Conservation (phyloP, 2,329 filamentous ascomycete species). For the Talaromyces sp. region DNA sequence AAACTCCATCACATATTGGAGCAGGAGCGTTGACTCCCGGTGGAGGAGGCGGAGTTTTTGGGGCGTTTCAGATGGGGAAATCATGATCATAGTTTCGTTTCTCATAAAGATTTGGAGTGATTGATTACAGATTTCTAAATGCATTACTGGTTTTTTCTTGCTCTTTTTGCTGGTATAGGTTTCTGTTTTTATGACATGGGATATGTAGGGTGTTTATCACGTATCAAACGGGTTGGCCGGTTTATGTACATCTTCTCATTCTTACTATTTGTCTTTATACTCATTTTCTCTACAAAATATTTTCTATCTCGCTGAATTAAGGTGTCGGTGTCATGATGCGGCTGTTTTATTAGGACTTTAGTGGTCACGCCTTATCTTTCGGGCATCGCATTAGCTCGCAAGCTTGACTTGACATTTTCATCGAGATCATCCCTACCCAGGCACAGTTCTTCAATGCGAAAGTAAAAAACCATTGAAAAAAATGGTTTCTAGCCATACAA, state of each 20-base stretch:
- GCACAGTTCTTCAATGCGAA: neutral
- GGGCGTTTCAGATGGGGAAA: constrained; percentile 19
- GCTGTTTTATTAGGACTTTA: neutral
- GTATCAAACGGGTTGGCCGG: neutral
- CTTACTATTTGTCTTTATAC: neutral
- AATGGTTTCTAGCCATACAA: neutral
- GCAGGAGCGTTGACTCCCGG: constrained; percentile 76
- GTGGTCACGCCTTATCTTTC: neutral
- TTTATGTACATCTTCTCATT: neutral
- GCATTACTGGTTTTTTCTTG: neutral
- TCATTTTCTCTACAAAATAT: neutral
- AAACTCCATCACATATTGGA: constrained; percentile 45
- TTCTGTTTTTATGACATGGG: neutral
- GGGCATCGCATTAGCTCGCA: neutral
- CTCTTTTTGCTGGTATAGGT: constrained; percentile 3
- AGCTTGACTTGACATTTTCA: neutral
- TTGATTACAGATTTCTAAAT: constrained; percentile 8
- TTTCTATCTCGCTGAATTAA: neutral
- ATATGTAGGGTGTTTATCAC: constrained; percentile 7
- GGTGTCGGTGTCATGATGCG: neutral
- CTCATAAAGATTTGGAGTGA: constrained; percentile 5
- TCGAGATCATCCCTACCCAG: neutral
- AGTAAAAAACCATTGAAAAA: neutral
- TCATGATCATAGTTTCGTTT: constrained; percentile 14
- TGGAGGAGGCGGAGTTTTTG: constrained; percentile 30